Conservation (phyloP, 228 moss, liverwort and hornwort species). For the Sphagnum magellanicum region DNA sequence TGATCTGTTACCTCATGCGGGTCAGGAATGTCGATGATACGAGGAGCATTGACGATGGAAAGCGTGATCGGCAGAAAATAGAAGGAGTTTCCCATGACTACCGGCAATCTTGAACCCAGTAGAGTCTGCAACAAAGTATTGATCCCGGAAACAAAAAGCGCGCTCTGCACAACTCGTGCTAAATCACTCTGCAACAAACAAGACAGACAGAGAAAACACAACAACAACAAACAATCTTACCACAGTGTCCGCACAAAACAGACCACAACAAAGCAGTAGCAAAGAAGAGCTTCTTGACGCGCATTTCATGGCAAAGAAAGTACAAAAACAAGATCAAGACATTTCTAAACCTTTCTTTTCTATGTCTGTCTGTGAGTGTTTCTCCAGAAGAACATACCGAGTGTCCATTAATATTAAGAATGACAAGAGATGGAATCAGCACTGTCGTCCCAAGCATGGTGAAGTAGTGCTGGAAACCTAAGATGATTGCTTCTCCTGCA, state of each 20-base stretch:
- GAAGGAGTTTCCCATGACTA: constrained; percentile 22
- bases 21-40: constrained; percentile 7
- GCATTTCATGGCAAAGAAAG: background rate
- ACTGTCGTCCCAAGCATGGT: constrained; percentile 77
- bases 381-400: constrained; percentile 13
- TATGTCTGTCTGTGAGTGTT: background rate
- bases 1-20: background rate
- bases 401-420: constrained; percentile 33
- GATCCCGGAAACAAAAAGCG: constrained; percentile 16
- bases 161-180: constrained; percentile 19
- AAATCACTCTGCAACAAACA: constrained; percentile 22
- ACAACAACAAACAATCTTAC: background rate
- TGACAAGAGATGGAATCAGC: constrained; percentile 59
- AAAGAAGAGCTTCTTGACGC: background rate
- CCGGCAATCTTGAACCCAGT: constrained; percentile 19
- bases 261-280: background rate
- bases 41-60: constrained; percentile 9
- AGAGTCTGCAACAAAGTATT: constrained; percentile 15
- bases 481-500: constrained; percentile 66
- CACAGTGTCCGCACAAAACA: background rate
- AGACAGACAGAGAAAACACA: background rate
- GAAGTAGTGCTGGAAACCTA: constrained; percentile 73
- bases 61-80: constrained; percentile 19
- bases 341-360: too few species aligned
- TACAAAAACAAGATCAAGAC: background rate